A percentile compares a stretch with the other conserved stretches of the same genome.
Evolutionary conservation across 495 filamentous ascomycete species (phyloP).

Genomic region (Penicillium waksmanii): DNA sequence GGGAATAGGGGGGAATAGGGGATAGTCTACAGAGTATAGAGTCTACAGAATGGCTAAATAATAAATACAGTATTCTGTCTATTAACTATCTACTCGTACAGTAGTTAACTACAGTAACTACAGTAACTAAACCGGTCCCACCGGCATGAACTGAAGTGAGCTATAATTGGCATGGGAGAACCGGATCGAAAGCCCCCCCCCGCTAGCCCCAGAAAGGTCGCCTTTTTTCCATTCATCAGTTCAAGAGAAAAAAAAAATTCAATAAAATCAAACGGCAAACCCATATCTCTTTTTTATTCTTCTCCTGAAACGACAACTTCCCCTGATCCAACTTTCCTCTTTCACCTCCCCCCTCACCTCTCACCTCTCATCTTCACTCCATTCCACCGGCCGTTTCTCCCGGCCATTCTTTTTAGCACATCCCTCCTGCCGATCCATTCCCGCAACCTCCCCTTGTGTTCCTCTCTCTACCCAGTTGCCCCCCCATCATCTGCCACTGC

Average conservation of each 20-base stretch:
- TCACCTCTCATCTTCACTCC: slow-evolving; percentile 6
- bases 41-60: too few species aligned
- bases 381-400: slow-evolving; percentile 20
- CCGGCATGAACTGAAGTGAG: background rate
- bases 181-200: slow-evolving; percentile 22
- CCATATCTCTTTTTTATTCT: background rate
- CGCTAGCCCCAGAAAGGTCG: background rate
- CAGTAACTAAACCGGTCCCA: background rate
- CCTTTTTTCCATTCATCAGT: background rate
- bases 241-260: background rate
- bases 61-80: too few species aligned
- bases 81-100: too few species aligned
- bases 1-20: background rate
- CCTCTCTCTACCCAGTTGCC: slow-evolving; percentile 5
- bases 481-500: slow-evolving; percentile 9
- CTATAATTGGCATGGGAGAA: slow-evolving; percentile 32
- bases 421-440: slow-evolving; percentile 54
- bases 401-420: slow-evolving; percentile 24
- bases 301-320: slow-evolving; percentile 1
- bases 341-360: background rate
- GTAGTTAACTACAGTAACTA: background rate
- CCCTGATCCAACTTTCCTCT: slow-evolving; percentile 11
- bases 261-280: too few species aligned
- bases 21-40: background rate
- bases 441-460: slow-evolving; percentile 19